Percentiles rank a stretch among this genome's conserved stretches.
These are phyloP conservation scores for Rhodofomes roseus DNA, from an alignment of 1,284 basidiomycete genomes.

Conservation along the genomic window DNA sequence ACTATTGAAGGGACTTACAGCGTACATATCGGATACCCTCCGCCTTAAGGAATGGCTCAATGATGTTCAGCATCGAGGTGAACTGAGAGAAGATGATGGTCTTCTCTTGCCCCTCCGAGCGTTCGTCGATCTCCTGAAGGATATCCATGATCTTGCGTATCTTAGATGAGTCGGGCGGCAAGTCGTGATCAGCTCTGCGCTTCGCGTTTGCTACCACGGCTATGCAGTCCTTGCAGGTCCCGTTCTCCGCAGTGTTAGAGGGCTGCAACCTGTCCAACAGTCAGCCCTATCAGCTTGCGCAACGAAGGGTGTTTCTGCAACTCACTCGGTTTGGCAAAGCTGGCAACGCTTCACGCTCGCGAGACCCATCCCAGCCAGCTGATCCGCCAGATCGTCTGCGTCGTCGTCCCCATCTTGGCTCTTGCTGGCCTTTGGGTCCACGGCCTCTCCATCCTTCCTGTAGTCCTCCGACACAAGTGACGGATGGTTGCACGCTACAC, in stretches of 20 bases:
- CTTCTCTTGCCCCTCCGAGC: slow-evolving; percentile 71
- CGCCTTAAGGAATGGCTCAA: slow-evolving; percentile 77
- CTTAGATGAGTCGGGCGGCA: slow-evolving; percentile 80
- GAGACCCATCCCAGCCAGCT: slow-evolving; percentile 72
- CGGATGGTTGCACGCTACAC: slow-evolving; percentile 84
- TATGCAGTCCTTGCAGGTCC: slow-evolving; percentile 61
- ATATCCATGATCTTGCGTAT: slow-evolving; percentile 80
- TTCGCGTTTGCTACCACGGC: slow-evolving; percentile 40
- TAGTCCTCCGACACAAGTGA: slow-evolving; percentile 76
- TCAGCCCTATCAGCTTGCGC: not conserved
- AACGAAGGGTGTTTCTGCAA: slow-evolving; percentile 13
- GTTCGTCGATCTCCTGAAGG: slow-evolving; percentile 61
- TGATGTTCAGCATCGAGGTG: slow-evolving; percentile 84
- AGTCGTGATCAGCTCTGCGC: slow-evolving; percentile 10
- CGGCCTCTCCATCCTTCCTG: slow-evolving; percentile 65
- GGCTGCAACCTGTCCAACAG: slow-evolving; percentile 33
- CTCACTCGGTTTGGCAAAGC: slow-evolving; percentile 71
- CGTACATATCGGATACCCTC: slow-evolving; percentile 73
- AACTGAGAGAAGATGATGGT: slow-evolving; percentile 92
- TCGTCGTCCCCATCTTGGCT: slow-evolving; percentile 50
- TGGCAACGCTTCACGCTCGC: slow-evolving; percentile 58
- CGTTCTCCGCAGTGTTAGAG: slow-evolving; percentile 34
- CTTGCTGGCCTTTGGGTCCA: slow-evolving; percentile 58
- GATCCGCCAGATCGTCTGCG: slow-evolving; percentile 73
- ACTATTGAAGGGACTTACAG: slow-evolving; percentile 54